Conservation (phyloP, 495 filamentous ascomycete genomes). For the Podospora comata region DNA sequence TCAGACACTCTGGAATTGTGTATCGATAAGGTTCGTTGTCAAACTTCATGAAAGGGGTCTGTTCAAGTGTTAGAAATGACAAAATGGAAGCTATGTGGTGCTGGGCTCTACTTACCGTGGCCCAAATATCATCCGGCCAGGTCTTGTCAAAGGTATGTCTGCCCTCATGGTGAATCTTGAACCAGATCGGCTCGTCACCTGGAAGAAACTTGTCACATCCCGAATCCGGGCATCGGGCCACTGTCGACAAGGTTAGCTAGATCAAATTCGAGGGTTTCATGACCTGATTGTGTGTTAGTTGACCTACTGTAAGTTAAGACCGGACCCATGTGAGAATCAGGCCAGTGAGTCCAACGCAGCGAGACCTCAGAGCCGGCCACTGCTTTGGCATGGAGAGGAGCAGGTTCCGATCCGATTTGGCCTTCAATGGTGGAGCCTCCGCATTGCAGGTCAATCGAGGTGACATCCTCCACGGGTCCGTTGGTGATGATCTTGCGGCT, state of each 20-base stretch:
- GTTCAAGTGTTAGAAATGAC: not conserved
- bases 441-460: slow-evolving; percentile 46
- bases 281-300: not conserved
- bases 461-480: slow-evolving; percentile 45
- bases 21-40: slow-evolving; percentile 58
- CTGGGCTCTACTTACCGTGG: not conserved
- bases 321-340: slow-evolving; percentile 57
- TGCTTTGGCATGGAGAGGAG: slow-evolving; percentile 48
- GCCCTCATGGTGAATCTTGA: slow-evolving; percentile 62
- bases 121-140: slow-evolving; percentile 35
- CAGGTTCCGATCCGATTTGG: slow-evolving; percentile 48
- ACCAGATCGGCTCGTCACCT: slow-evolving; percentile 40
- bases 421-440: slow-evolving; percentile 36
- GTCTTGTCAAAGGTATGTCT: slow-evolving; percentile 44
- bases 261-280: not conserved
- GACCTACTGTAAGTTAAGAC: slow-evolving; percentile 46
- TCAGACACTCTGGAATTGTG: slow-evolving; percentile 57
- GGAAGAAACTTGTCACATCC: slow-evolving; percentile 21
- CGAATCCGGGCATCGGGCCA: slow-evolving; percentile 34
- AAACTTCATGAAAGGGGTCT: slow-evolving; percentile 47
- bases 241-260: slow-evolving; percentile 14
- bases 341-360: slow-evolving; percentile 63
- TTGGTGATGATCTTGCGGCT: slow-evolving; percentile 45
- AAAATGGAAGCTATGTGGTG: too few species aligned
- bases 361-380: slow-evolving; percentile 52